Base-by-base conservation (phyloP, 169 alveolate genomes). In the Plasmodium gaboni region DNA sequence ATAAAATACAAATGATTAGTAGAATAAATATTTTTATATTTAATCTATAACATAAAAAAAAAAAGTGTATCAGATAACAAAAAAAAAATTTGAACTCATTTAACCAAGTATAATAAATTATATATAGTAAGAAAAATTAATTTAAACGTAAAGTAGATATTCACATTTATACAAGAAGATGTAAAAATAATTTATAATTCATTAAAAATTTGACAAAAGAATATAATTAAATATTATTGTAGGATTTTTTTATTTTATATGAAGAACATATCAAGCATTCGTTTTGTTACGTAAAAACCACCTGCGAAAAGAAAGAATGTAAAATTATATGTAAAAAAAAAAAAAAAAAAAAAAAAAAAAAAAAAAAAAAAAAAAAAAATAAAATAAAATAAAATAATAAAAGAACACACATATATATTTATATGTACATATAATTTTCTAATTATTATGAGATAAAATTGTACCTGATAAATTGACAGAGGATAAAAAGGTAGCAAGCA, bases 231-330 rank as follows among this genome's bases (percentile, higher is more conserved):
- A 38, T 38, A 38, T 38, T 5, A 38, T 38, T 38, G 46, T 38
- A 19, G 38, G 10, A 15, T 57, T 17, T 46, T 19, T 28, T 78
- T 76, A 92, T 80, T 60, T 26, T 70, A 86, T 59, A 59, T 72
- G n/a, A 48, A 42, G 92, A 97, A 97, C 99, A 97, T 97, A 78
- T 93, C 94, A 71, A 97, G 96, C 99, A 97, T 97, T 89, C 99
- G 95, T 73, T 96, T 89, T 24, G 99, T 96, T 67, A 97, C 97
- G 64, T 91, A 89, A 91, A 97, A 97, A 68, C 99, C 99, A 17
- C 99, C 99, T 65, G 89, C 87, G 85, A 95, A 73, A 22, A 92
- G 67, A 26, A 5, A 38, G 7, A 38, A 38, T 38, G 46, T 38
- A 6, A 38, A 38, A 38, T 38, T 38, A 96, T 83, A 17, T 9